phyloP scores from a whole-genome alignment of 768 basidiomycete genomes.

The Pleurotus salmoneostramineus region DNA sequence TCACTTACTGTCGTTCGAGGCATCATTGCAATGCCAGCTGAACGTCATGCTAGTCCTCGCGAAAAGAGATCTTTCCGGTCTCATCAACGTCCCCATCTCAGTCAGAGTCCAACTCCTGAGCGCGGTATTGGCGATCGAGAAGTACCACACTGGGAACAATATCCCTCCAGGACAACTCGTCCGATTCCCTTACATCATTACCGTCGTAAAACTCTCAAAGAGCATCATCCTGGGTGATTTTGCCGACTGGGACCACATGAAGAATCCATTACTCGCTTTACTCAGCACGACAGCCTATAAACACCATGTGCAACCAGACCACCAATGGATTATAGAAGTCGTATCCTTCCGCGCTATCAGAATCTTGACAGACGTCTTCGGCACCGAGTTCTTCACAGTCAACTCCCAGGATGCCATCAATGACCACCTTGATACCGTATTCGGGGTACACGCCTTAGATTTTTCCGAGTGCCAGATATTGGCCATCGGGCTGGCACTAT shows the following conservation, averaged over 20 bases:
- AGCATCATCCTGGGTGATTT: neutral
- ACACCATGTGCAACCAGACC: neutral
- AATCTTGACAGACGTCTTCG: constrained; percentile 1
- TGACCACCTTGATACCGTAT: neutral
- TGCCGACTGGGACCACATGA: neutral
- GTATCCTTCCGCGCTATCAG: neutral
- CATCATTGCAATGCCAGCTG: neutral
- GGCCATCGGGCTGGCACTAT: neutral
- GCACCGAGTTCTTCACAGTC: neutral
- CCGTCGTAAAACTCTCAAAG: neutral
- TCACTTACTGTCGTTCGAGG: constrained; percentile 2
- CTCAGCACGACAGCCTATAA: neutral
- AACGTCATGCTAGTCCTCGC: neutral
- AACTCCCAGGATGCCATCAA: neutral
- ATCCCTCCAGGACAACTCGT: constrained; percentile 1
- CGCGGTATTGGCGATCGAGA: neutral
- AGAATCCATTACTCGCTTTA: neutral
- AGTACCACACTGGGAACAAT: neutral
- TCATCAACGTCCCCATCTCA: neutral
- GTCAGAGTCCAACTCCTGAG: constrained; percentile 2
- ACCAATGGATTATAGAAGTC: constrained; percentile 2
- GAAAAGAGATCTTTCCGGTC: neutral
- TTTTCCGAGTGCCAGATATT: constrained; percentile 3
- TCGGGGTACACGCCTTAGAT: neutral
- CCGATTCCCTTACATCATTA: neutral